Percentiles rank a stretch among this genome's conserved stretches.
Evolutionary conservation across 176 grass and related monocot species (phyloP).

Genomic region (Oryza officinalis): DNA sequence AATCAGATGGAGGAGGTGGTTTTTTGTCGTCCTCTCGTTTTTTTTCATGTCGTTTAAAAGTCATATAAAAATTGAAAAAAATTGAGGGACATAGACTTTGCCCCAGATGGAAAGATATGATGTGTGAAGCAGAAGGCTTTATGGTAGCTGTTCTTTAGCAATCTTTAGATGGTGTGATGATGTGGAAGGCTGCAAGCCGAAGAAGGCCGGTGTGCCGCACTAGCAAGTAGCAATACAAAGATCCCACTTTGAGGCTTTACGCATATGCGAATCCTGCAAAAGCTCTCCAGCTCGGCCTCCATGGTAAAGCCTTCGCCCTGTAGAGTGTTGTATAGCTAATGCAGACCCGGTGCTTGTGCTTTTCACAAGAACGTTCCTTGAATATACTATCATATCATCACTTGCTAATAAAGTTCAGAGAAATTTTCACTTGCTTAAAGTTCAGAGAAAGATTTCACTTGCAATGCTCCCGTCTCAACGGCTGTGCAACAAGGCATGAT

Average conservation of each 20-base stretch:
- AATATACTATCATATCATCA: background rate
- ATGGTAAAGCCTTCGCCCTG: no score
- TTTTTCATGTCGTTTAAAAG: no score
- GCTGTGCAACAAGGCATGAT: background rate
- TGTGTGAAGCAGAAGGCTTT: conserved; percentile 1
- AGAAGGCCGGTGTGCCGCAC: conserved; percentile 37
- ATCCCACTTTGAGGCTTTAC: conserved; percentile 44
- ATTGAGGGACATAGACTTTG: no score
- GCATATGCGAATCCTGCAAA: conserved; percentile 40
- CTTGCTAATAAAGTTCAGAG: background rate
- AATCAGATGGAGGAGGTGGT: no score
- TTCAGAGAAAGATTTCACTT: background rate
- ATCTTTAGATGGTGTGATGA: background rate
- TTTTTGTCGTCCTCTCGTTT: no score
- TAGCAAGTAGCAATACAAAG: background rate
- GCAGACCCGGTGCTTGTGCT: conserved; percentile 17
- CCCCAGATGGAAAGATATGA: background rate
- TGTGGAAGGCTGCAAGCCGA: conserved; percentile 2
- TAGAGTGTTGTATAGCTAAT: background rate
- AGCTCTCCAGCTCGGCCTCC: background rate
- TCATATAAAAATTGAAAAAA: no score
- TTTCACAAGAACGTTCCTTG: background rate
- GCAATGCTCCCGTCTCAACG: background rate
- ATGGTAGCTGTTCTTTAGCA: background rate
- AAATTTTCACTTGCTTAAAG: no score